Evolutionary conservation across 2,329 filamentous ascomycete species (phyloP), one percentile per base, ranked within the genome.

Genomic region (Sphaerostilbella broomeana): DNA sequence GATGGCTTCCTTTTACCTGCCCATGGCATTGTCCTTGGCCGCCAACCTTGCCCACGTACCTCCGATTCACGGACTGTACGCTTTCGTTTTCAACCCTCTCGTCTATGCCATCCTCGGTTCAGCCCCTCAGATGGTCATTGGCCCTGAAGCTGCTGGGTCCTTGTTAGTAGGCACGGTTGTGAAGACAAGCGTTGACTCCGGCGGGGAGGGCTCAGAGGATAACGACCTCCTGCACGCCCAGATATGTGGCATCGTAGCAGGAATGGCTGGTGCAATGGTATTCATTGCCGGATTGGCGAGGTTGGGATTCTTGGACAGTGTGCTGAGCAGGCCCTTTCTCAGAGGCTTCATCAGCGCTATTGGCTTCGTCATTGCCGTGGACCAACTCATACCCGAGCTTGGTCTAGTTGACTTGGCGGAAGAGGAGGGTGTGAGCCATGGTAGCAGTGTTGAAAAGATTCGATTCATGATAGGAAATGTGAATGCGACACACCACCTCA

Each of bases 1-100:
- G n/a, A 83, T 98, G 68, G 86, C 90, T n/a, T 95, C 89, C 18
- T 92, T 98, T 67, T 98, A 98, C 61, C 84, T 98, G 25, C 92
- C 92, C 36, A 95, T 98, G 89, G 84, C 88, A 0, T 75, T 98
- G 11, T 97, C 92, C 0, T 83, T 94, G 48, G 88, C 92, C 40
- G 80, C 86, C 27, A 97, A 97, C 56, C 79, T 98, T 28, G 88
- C 84, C 5, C 92, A 97, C 58, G 79, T 95, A 2, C 88, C 90
- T 7, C 84, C 92, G 0, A 89, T 97, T 53, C 90, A 95, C 55
- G 92, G 92, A 1, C 73, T 98, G 4, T 98, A 97, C 64, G 79
- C 86, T 12, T 97, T 95, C 58, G 86, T 94, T 46, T 86, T 97
- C 67, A 89, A 89, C 43, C 92, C 92, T 0, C 65, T 97, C 38